Evolutionary conservation across 345 rosid genomes (phyloP), one percentile per base, ranked within the genome.

Genomic region (Citrus hindsii): DNA sequence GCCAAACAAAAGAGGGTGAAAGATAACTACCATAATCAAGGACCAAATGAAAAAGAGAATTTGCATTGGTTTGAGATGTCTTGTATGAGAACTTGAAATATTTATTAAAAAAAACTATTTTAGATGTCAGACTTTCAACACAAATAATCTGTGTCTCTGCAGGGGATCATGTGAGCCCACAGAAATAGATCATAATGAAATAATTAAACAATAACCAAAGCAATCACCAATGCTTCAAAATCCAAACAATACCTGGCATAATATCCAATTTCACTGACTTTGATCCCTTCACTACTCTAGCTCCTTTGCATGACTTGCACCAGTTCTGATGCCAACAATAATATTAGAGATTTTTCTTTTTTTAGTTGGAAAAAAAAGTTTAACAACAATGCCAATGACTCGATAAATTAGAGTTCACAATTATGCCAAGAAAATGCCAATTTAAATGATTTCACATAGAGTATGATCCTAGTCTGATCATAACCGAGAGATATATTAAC

Each of bases 281-380:
- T 71, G 87, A 76, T 83, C 99, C 98, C 81, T 79, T 84, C 75
- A 90, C 88, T 72, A 97, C 94, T 83, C 87, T 88, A 59, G 82
- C 88, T 53, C 99, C 99, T 84, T 87, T 89, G 85, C 99, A 97
- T 64, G 97, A 82, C 84, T 85, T 92, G 95, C 99, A 97, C 69
- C 91, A 75, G 72, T 91, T 94, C 99, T 97, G 90, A 80, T 33
- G 71, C 81, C 77, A 84, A 24, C 51, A 76, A 84, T 27, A 75
- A 64, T 40, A 81, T 30, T 46, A 77, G 3, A 58, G 25, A 18
- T 55, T 18, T 62, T 28, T 63, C 19, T 3, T 13, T 62, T 32
- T 62, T 28, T 13, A 27, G 28, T 27, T 28, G 58, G 18, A 59
- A n/a, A 58, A 19, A 55, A 51, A 46, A 19, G 21, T 25, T 60